These are phyloP conservation scores for Phytophthora fragariaefolia DNA, from an alignment of 352 stramenopile genomes.

Conservation along the genomic window DNA sequence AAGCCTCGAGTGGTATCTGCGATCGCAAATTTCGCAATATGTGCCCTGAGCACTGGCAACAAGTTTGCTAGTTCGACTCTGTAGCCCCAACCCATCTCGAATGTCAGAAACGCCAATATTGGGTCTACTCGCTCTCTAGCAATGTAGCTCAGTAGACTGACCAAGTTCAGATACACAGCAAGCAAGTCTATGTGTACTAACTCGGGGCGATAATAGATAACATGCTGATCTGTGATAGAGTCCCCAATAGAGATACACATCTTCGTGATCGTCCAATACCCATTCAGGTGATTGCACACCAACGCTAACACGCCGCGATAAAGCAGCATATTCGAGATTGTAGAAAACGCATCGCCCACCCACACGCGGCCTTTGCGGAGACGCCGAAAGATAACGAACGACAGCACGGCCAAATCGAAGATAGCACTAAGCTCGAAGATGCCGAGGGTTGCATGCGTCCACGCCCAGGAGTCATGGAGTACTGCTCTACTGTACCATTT, in stretches of 20 bases:
- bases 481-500: constrained; percentile 38
- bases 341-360: constrained; percentile 50
- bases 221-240: constrained; percentile 22
- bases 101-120: constrained; percentile 31
- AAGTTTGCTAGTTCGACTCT: constrained; percentile 14
- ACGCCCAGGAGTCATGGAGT: constrained; percentile 55
- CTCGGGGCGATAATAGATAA: constrained; percentile 39
- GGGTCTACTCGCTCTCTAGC: constrained; percentile 40
- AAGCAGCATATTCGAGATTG: constrained; percentile 41
- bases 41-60: constrained; percentile 21
- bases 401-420: constrained; percentile 35
- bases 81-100: constrained; percentile 34
- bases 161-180: constrained; percentile 38
- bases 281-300: constrained; percentile 43
- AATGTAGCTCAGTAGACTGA: constrained; percentile 31
- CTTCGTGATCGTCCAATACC: constrained; percentile 44
- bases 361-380: constrained; percentile 39
- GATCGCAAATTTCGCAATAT: constrained; percentile 25
- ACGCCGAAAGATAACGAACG: constrained; percentile 43
- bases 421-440: constrained; percentile 38
- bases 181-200: constrained; percentile 45
- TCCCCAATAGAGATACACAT: constrained; percentile 31
- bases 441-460: constrained; percentile 44
- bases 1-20: constrained; percentile 19
- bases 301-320: constrained; percentile 42